Conservation (phyloP, 352 stramenopile genomes). For the Globisporangium canariense region DNA sequence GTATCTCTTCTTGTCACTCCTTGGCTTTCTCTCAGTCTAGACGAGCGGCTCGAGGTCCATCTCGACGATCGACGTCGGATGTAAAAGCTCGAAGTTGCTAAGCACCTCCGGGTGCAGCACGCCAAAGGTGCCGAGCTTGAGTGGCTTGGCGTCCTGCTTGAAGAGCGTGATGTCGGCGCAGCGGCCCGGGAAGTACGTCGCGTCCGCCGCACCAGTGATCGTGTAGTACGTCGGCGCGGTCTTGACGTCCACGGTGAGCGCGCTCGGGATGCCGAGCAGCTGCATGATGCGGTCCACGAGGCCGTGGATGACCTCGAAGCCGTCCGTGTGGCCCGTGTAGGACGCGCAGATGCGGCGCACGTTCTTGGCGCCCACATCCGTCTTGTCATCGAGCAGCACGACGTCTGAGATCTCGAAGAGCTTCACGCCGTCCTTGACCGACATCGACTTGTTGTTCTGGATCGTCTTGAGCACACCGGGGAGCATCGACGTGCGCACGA, state of each 20-base stretch:
- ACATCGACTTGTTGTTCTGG: conserved; percentile 97
- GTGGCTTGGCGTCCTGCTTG: conserved; percentile 53
- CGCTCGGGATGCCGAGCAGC: conserved; percentile 90
- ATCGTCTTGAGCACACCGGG: conserved; percentile 98
- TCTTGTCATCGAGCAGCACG: conserved; percentile 92
- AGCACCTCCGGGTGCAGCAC: conserved; percentile 98
- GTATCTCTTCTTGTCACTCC: neutral
- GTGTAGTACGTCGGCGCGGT: conserved; percentile 77
- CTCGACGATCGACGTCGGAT: conserved; percentile 96
- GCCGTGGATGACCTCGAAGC: conserved; percentile 99
- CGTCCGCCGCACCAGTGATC: conserved; percentile 55
- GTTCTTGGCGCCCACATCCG: conserved; percentile 96
- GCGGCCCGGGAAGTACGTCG: conserved; percentile 95
- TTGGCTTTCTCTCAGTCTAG: conserved; percentile 42
- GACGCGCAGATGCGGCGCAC: conserved; percentile 93
- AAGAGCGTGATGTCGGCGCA: conserved; percentile 94
- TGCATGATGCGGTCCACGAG: conserved; percentile 99
- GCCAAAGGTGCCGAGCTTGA: conserved; percentile 94
- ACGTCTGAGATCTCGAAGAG: conserved; percentile 99
- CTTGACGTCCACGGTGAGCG: conserved; percentile 56
- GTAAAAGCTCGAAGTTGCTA: conserved; percentile 96
- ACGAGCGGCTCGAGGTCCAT: conserved; percentile 98
- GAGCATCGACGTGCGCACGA: conserved; percentile 98
- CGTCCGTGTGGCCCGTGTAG: conserved; percentile 96
- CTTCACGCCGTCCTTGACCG: conserved; percentile 97